These are phyloP conservation scores for Plasmodium gonderi DNA, from an alignment of 169 alveolate genomes.

Conservation along the genomic window DNA sequence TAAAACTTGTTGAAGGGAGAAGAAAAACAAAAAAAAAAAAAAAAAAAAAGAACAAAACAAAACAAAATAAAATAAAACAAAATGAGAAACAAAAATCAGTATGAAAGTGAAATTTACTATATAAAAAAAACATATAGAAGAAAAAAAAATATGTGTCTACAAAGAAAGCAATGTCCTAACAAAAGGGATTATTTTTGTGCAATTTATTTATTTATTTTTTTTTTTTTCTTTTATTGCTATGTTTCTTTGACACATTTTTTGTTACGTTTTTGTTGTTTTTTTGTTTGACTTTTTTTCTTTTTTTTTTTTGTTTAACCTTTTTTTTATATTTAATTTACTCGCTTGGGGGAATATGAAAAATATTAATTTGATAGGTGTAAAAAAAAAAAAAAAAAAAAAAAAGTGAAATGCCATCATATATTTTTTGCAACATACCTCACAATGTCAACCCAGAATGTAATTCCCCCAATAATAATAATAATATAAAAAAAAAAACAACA, in stretches of 20 bases:
- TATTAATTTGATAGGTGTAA: background rate
- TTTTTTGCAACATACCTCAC: background rate
- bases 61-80: background rate
- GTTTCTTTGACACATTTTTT: too few species aligned
- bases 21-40: background rate
- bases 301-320: background rate
- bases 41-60: background rate
- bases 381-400: background rate
- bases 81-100: too few species aligned
- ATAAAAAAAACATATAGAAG: background rate
- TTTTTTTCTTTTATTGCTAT: background rate
- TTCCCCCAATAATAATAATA: background rate
- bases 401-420: background rate
- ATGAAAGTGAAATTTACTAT: background rate
- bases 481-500: background rate
- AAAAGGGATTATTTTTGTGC: background rate
- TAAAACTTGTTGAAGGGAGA: background rate
- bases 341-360: background rate
- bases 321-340: background rate
- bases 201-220: slow-evolving; percentile 8
- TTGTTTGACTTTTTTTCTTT: background rate
- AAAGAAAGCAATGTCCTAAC: background rate
- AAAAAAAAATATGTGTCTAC: background rate
- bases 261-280: too few species aligned
- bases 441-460: background rate